Percentiles rank a stretch among this genome's conserved stretches.
Evolutionary conservation across 495 filamentous ascomycete species (phyloP).

Genomic region (Glarea lozoyensis): DNA sequence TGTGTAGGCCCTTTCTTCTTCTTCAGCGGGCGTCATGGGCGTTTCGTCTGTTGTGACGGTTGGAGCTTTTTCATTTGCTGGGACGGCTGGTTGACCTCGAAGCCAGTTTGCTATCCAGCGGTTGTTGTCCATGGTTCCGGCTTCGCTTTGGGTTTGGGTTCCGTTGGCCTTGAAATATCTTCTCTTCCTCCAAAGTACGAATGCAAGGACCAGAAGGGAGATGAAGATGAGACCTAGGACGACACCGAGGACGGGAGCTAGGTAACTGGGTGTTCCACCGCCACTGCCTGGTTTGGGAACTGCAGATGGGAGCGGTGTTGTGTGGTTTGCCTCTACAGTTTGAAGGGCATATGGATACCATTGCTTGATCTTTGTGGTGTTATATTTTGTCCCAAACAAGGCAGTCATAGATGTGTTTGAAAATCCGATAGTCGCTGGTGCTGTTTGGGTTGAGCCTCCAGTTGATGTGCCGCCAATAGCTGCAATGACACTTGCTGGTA

Average conservation of each 20-base stretch:
- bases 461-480: slow-evolving; percentile 52
- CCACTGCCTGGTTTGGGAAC: slow-evolving; percentile 4
- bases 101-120: slow-evolving; percentile 37
- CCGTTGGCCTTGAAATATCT: slow-evolving; percentile 27
- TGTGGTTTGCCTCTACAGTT: slow-evolving; percentile 1
- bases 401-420: slow-evolving; percentile 35
- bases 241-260: slow-evolving; percentile 58
- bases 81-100: slow-evolving; percentile 26
- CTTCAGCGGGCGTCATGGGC: slow-evolving; percentile 14
- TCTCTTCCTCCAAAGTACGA: slow-evolving; percentile 47
- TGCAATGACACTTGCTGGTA: slow-evolving; percentile 46
- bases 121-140: slow-evolving; percentile 30
- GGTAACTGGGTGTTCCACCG: slow-evolving; percentile 46
- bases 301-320: slow-evolving; percentile 6
- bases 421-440: slow-evolving; percentile 39
- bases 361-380: slow-evolving; percentile 37
- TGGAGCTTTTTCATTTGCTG: slow-evolving; percentile 30
- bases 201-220: slow-evolving; percentile 37
- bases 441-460: slow-evolving; percentile 45
- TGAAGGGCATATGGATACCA: slow-evolving; percentile 49
- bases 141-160: slow-evolving; percentile 31
- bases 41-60: slow-evolving; percentile 40
- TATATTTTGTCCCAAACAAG: slow-evolving; percentile 50
- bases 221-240: slow-evolving; percentile 51
- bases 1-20: slow-evolving; percentile 16